phyloP scores from a whole-genome alignment of 1,284 basidiomycete species.

The Rhodotorula mucilaginosa region DNA sequence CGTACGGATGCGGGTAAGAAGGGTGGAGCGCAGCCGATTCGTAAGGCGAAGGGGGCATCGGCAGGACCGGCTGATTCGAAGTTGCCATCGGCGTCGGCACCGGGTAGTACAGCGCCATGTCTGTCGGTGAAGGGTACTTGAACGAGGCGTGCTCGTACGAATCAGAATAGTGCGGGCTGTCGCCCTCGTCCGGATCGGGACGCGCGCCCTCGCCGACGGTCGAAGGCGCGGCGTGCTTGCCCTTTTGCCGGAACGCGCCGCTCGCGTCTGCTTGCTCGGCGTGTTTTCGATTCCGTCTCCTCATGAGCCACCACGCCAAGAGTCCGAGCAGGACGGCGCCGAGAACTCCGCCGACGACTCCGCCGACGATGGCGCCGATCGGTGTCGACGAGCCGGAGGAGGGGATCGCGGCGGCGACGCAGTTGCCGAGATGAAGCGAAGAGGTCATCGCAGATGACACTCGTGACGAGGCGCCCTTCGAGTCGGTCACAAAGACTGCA shows the following conservation, averaged over 20 bases:
- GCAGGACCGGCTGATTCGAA: not conserved
- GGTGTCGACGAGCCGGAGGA: not conserved
- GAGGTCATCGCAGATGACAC: slow-evolving; percentile 19
- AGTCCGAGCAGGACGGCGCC: slow-evolving; percentile 18
- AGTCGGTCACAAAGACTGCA: slow-evolving; percentile 34
- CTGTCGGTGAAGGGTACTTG: not conserved
- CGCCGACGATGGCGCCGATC: slow-evolving; percentile 35
- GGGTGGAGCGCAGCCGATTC: not conserved
- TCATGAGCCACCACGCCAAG: slow-evolving; percentile 29
- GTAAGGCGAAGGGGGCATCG: not conserved
- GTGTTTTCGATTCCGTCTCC: slow-evolving; percentile 1
- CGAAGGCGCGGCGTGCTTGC: not conserved
- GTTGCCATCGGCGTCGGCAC: not conserved
- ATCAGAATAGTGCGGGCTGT: slow-evolving; percentile 1
- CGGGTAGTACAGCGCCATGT: not conserved
- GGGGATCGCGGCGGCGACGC: not conserved
- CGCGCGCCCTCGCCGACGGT: not conserved
- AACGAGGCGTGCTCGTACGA: slow-evolving; percentile 6
- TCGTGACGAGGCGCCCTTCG: slow-evolving; percentile 5
- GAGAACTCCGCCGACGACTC: slow-evolving; percentile 28
- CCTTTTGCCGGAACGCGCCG: not conserved
- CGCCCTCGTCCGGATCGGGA: not conserved
- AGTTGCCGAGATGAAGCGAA: slow-evolving; percentile 3
- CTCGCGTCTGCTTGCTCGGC: slow-evolving; percentile 14
- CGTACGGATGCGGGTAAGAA: not conserved